Base-by-base conservation (phyloP, 768 basidiomycete genomes). In the Suillus plorans region DNA sequence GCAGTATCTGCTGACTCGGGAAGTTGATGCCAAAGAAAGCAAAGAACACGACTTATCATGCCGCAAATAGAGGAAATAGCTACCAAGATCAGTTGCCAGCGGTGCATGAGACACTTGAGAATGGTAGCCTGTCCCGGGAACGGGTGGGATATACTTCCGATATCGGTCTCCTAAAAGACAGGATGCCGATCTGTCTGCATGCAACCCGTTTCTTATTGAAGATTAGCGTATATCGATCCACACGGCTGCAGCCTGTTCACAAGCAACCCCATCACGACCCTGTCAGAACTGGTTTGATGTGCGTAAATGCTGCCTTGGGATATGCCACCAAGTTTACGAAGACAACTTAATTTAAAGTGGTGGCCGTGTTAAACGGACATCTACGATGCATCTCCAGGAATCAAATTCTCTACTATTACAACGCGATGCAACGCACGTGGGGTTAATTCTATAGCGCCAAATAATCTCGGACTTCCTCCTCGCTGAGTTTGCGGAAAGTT, bases 391-490 rank as follows among this genome's bases (percentile, higher is more conserved):
- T 39, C 37, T 58, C 57, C 39, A 59, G 41, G 34, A 39, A 58
- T 63, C 57, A 63, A 63, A 52, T 12, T 34, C 14, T 59, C 20
- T 59, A 63, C n/a, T 59, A 63, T 39, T 63, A 59, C 55, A 60
- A 59, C 25, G 50, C 39, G n/a, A 42, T 63, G 25, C 39, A 64
- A 77, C 75, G 70, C 70, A 76, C 74, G 71, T 69, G 69, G 70
- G 49, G 69, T 71, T 75, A 66, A 67, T 25, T 69, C 74, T 88
- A 95, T 80, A 95, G 79, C 44, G 93, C 89, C 75, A 98, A 80
- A 80, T 98, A 99, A 80, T 99, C 97, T 67, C 89, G 87, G 65
- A 99, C 94, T 81, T 99, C 97, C 76, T 97, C 94, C 80, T 99
- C 97, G 25, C 88, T 89, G 72, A 99, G 79, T 79, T 97, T 98